Evolutionary conservation across 2,329 filamentous ascomycete genomes (phyloP).

Genomic region (Diaporthe amygdali): DNA sequence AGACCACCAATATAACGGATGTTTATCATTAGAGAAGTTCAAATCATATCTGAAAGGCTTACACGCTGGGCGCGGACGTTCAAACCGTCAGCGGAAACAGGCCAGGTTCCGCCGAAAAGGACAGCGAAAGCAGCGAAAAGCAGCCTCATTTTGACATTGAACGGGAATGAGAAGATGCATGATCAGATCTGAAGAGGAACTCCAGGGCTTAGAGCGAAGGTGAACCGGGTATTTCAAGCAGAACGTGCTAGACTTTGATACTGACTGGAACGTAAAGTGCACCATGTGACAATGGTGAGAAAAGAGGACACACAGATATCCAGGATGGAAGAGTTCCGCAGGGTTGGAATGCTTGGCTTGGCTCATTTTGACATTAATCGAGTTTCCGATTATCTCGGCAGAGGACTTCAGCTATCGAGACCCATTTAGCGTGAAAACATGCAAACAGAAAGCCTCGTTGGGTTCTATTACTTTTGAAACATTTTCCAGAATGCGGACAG

Average conservation of each 20-base stretch:
- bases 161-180: not conserved
- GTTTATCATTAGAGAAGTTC: no score
- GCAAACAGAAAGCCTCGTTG: not conserved
- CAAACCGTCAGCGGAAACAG: conserved; percentile 13
- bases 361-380: not conserved
- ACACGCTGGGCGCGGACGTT: conserved; percentile 16
- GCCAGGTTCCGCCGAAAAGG: not conserved
- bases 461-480: not conserved
- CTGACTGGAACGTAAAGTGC: not conserved
- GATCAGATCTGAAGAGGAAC: not conserved
- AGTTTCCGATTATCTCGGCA: not conserved
- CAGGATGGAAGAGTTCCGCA: not conserved
- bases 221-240: not conserved
- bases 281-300: not conserved
- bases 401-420: no score
- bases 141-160: not conserved
- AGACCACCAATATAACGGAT: no score
- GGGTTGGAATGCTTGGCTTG: not conserved
- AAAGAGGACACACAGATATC: not conserved
- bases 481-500: not conserved
- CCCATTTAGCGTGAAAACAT: not conserved
- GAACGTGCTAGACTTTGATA: no score
- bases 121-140: not conserved
- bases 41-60: no score
- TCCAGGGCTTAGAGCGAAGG: not conserved